phyloP scores from a whole-genome alignment of 495 filamentous ascomycete genomes.

The Penicillium coprophilum region DNA sequence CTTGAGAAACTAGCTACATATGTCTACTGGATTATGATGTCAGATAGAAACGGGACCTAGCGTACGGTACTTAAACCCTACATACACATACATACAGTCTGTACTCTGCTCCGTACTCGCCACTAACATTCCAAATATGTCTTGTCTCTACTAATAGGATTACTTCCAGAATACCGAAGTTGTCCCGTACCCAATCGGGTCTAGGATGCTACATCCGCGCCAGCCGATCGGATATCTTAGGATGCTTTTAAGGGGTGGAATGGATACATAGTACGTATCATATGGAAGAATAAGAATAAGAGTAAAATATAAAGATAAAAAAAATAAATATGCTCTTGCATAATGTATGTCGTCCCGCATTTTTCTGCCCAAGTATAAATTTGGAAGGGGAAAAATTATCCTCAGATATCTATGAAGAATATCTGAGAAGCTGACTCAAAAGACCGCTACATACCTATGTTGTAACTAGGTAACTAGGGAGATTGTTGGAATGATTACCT shows the following conservation, averaged over 20 bases:
- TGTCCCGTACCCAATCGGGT: constrained; percentile 29
- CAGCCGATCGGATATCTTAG: constrained; percentile 28
- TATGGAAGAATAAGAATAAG: neutral
- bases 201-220: constrained; percentile 20
- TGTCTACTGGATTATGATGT: neutral
- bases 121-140: constrained; percentile 6
- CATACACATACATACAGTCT: neutral
- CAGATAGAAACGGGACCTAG: neutral
- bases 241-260: neutral
- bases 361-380: too few relatives aligned
- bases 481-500: too few relatives aligned
- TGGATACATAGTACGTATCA: neutral
- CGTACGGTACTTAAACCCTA: neutral
- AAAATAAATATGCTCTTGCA: too few relatives aligned
- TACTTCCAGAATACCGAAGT: constrained; percentile 19
- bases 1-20: neutral
- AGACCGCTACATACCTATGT: too few relatives aligned
- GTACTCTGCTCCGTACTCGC: neutral
- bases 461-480: too few relatives aligned
- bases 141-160: constrained; percentile 22
- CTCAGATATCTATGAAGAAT: too few relatives aligned
- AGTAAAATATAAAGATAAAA: neutral
- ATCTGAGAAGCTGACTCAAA: too few relatives aligned
- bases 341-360: too few relatives aligned
- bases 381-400: too few relatives aligned